phyloP scores from a whole-genome alignment of 1,139 yeast genomes.

The Taphrina wiesneri region DNA sequence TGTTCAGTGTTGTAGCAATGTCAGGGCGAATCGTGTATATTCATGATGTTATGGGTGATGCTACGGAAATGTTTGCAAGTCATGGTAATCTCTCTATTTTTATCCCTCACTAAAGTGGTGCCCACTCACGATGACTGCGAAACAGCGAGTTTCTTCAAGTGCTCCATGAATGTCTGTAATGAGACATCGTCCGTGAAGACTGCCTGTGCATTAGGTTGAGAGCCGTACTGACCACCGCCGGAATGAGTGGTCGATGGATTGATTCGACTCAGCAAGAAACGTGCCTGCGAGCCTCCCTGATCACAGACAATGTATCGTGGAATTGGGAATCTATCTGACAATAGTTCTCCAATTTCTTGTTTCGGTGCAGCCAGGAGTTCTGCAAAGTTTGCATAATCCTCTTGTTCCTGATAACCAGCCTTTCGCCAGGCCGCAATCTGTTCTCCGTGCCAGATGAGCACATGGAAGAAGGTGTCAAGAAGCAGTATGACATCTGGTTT shows the following conservation, averaged over 20 bases:
- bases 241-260: conserved; percentile 88
- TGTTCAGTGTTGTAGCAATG: background rate
- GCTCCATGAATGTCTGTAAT: conserved; percentile 86
- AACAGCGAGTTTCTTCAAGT: conserved; percentile 50
- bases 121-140: conserved; percentile 21
- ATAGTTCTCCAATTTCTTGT: conserved; percentile 85
- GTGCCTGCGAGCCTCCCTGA: conserved; percentile 97
- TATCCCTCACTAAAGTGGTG: background rate
- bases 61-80: background rate
- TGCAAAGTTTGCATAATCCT: conserved; percentile 85
- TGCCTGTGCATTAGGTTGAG: conserved; percentile 64
- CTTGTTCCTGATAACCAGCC: conserved; percentile 89
- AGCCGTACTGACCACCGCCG: conserved; percentile 53
- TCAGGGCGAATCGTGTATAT: background rate
- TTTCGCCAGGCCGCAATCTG: conserved; percentile 96
- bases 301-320: conserved; percentile 96
- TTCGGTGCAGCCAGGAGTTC: conserved; percentile 85
- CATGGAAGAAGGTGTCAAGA: conserved; percentile 93
- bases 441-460: conserved; percentile 91
- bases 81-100: background rate
- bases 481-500: conserved; percentile 84
- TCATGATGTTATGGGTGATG: background rate
- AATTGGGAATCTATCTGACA: conserved; percentile 91
- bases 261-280: conserved; percentile 89
- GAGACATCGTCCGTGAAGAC: conserved; percentile 95